Conservation (phyloP, 2,329 filamentous ascomycete species). For the Ophiosphaerella korrae region DNA sequence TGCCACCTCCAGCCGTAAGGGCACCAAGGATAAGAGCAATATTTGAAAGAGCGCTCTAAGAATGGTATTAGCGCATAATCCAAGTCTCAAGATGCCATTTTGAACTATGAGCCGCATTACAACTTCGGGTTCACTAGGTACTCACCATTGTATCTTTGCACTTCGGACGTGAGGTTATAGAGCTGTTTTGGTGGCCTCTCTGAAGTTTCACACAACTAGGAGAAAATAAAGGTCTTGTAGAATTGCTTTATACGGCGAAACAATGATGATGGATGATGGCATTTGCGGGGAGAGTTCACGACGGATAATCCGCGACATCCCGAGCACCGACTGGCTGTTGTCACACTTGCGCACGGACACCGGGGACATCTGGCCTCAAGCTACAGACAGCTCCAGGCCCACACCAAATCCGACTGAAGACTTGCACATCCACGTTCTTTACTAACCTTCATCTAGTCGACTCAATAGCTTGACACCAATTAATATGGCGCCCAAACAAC, state of each 20-base stretch:
- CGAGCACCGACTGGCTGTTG: constrained; percentile 14
- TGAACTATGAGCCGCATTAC: not conserved
- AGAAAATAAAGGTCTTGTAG: not conserved
- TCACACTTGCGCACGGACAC: constrained; percentile 11
- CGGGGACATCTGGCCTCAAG: constrained; percentile 34
- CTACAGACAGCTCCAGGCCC: constrained; percentile 16
- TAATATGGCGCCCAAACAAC: constrained; percentile 42
- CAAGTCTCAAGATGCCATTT: not conserved
- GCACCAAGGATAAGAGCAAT: constrained; percentile 79
- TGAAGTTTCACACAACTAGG: not conserved
- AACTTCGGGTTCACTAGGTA: constrained; percentile 1
- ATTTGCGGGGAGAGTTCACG: constrained; percentile 21
- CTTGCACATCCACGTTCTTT: not conserved
- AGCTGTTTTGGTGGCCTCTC: not conserved
- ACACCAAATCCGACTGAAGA: constrained; percentile 7
- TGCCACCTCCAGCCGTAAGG: constrained; percentile 84
- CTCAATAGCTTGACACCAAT: too few relatives aligned
- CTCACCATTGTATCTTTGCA: constrained; percentile 2
- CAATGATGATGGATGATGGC: constrained; percentile 1
- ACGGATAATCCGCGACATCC: constrained; percentile 12
- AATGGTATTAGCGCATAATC: constrained; percentile 5
- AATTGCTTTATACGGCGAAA: not conserved
- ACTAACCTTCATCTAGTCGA: too few relatives aligned
- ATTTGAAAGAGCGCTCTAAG: constrained; percentile 51
- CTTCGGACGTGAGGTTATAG: not conserved